Percentiles rank a stretch among this genome's conserved stretches.
These are phyloP conservation scores for Pyrenula massariospora DNA, from an alignment of 495 filamentous ascomycete genomes.

Conservation along the genomic window DNA sequence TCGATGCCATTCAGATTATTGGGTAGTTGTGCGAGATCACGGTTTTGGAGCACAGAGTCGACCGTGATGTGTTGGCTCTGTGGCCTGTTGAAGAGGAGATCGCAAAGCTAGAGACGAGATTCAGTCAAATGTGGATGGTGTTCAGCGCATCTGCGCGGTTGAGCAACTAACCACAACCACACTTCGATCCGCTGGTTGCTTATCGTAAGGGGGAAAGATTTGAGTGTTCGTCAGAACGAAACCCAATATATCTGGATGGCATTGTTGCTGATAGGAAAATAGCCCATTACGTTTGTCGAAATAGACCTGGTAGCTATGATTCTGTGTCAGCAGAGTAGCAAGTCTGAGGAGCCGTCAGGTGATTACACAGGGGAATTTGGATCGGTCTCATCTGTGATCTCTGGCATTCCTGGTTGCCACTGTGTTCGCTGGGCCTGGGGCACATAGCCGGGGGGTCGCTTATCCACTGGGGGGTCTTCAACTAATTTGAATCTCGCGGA, in stretches of 20 bases:
- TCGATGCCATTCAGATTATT: neutral
- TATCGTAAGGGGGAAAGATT: neutral
- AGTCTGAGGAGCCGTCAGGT: neutral
- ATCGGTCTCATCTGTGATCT: no score
- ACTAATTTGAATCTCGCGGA: neutral
- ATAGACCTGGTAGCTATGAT: neutral
- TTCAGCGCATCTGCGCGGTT: neutral
- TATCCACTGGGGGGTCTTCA: neutral
- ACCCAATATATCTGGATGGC: neutral
- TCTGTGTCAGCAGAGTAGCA: neutral
- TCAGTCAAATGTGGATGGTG: neutral
- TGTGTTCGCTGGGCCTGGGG: neutral
- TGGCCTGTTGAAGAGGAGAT: neutral
- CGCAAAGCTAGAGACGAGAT: neutral
- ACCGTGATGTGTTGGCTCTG: neutral
- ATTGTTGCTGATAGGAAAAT: neutral
- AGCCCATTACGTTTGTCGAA: neutral
- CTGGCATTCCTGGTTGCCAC: neutral
- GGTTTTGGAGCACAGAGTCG: neutral
- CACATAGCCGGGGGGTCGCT: neutral
- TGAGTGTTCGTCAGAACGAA: neutral
- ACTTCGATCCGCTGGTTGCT: neutral
- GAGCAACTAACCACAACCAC: neutral
- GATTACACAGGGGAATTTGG: neutral
- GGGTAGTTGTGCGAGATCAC: neutral